These are phyloP conservation scores for Claviceps fusiformis DNA, from an alignment of 2,329 filamentous ascomycete species.

Conservation along the genomic window DNA sequence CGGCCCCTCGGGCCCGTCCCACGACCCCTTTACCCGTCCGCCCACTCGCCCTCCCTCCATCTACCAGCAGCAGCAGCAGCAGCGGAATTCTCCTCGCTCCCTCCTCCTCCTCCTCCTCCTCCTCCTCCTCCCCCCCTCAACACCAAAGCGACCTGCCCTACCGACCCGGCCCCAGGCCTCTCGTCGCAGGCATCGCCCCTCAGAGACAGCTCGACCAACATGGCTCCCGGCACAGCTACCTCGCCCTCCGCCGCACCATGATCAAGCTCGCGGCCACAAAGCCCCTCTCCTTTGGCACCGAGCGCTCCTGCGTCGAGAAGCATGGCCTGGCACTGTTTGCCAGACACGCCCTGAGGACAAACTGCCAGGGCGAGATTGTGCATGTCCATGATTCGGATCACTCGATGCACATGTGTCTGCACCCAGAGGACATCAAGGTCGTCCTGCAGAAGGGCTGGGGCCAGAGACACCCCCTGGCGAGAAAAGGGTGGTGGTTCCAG, in stretches of 20 bases:
- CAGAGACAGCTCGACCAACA: constrained; percentile 66
- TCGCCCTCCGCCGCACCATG: constrained; percentile 39
- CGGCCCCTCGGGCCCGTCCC: too few relatives aligned
- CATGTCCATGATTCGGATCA: constrained; percentile 68
- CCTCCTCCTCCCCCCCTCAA: neutral
- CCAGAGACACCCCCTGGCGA: constrained; percentile 54
- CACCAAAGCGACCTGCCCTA: constrained; percentile 35
- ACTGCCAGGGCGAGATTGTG: constrained; percentile 67
- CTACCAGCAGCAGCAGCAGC: constrained; percentile 25
- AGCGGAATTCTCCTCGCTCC: constrained; percentile 39
- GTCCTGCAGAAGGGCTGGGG: constrained; percentile 70
- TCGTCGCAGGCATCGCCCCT: constrained; percentile 63
- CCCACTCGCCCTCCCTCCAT: constrained; percentile 37
- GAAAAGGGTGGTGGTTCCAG: constrained; percentile 46
- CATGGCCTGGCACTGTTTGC: constrained; percentile 67
- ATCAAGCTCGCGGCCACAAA: constrained; percentile 32
- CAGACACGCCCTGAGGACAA: constrained; percentile 49
- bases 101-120: neutral
- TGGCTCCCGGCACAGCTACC: constrained; percentile 38
- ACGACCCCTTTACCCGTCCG: constrained; percentile 54
- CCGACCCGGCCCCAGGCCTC: constrained; percentile 50
- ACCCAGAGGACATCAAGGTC: constrained; percentile 61
- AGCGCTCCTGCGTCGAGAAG: constrained; percentile 68
- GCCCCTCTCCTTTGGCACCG: constrained; percentile 40
- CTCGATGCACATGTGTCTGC: constrained; percentile 66